phyloP scores from a whole-genome alignment of 129 eudicot genomes.

The Lactuca sativa region DNA sequence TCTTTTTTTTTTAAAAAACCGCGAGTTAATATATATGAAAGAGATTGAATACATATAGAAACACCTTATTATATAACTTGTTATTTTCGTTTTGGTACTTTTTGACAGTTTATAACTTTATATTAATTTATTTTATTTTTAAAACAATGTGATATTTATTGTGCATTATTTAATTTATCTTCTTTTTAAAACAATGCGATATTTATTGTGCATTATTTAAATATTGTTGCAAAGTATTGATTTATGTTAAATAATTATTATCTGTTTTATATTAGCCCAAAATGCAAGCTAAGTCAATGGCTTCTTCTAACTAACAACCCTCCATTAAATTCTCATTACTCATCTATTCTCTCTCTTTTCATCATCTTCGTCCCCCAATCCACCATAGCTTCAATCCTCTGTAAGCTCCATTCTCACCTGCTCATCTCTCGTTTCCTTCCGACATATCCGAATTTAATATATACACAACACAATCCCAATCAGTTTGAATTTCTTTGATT shows the following conservation, averaged over 20 bases:
- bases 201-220: background rate
- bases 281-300: constrained; percentile 26
- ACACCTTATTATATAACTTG: background rate
- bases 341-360: constrained; percentile 13
- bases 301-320: constrained; percentile 37
- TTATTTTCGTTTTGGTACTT: background rate
- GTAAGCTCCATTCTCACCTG: background rate
- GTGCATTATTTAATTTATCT: background rate
- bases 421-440: background rate
- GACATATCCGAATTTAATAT: constrained; percentile 10
- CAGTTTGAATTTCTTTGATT: background rate
- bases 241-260: background rate
- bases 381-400: constrained; percentile 16
- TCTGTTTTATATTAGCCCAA: background rate
- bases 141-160: background rate
- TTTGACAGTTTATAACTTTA: background rate
- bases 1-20: too few species aligned
- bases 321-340: constrained; percentile 22
- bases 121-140: too few species aligned
- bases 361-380: constrained; percentile 16
- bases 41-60: too few species aligned
- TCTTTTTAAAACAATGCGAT: background rate
- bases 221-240: background rate
- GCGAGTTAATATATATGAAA: too few species aligned
- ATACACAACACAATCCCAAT: background rate